phyloP scores from a whole-genome alignment of 169 alveolate genomes.

The Plasmodium inui region DNA sequence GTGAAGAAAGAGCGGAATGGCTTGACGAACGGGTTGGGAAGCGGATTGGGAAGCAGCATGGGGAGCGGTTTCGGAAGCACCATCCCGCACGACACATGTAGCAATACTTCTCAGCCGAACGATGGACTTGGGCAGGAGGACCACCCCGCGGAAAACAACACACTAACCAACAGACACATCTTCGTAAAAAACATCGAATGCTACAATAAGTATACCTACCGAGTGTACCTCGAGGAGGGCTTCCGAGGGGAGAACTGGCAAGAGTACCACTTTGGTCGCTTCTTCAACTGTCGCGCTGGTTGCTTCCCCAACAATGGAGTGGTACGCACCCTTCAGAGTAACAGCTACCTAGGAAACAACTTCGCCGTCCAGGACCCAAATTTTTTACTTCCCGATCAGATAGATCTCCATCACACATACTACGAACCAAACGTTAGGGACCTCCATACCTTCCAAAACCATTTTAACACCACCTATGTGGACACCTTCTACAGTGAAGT shows the following conservation, averaged over 20 bases:
- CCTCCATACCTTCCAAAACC: conserved; percentile 8
- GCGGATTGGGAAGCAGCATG: too few species aligned
- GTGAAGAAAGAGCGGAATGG: background rate
- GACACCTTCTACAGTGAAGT: conserved; percentile 30
- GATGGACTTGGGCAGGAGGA: background rate
- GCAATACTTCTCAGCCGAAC: background rate
- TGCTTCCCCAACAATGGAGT: background rate
- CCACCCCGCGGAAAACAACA: background rate
- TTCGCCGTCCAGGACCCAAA: conserved; percentile 48
- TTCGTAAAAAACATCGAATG: conserved; percentile 48
- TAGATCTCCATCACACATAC: conserved; percentile 24
- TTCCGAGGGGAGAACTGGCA: conserved; percentile 72
- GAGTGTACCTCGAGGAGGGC: conserved; percentile 23
- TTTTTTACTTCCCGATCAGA: conserved; percentile 49
- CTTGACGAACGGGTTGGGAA: background rate
- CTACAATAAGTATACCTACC: conserved; percentile 45
- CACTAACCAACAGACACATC: conserved; percentile 31
- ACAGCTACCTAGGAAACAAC: conserved; percentile 54
- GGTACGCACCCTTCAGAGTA: background rate
- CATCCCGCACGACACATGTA: background rate
- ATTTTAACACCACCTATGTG: conserved; percentile 48
- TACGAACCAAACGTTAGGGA: conserved; percentile 48
- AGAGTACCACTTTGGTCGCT: conserved; percentile 16
- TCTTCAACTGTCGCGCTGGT: background rate
- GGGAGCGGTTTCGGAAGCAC: too few species aligned